Conservation (phyloP, 257 asterid genomes). For the Solanum paucissectum region DNA sequence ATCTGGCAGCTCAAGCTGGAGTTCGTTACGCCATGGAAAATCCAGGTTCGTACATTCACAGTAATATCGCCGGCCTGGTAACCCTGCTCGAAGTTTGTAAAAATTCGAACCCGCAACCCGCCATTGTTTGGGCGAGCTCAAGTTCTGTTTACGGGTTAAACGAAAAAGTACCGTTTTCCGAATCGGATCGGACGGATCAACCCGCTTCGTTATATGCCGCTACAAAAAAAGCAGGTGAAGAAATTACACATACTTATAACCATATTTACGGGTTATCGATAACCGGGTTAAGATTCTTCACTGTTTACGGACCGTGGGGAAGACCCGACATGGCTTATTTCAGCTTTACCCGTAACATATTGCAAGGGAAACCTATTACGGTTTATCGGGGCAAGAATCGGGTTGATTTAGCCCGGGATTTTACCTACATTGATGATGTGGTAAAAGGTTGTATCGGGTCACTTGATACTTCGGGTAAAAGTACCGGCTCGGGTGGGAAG, state of each 20-base stretch:
- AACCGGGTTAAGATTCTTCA: slow-evolving; percentile 68
- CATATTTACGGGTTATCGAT: slow-evolving; percentile 69
- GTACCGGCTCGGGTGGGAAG: slow-evolving; percentile 88
- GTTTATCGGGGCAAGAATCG: slow-evolving; percentile 64
- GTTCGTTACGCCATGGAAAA: slow-evolving; percentile 73
- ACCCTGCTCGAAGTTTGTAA: slow-evolving; percentile 58
- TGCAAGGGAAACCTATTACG: slow-evolving; percentile 57
- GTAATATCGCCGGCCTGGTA: slow-evolving; percentile 75
- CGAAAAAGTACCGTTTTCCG: slow-evolving; percentile 57
- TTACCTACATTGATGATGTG: slow-evolving; percentile 69
- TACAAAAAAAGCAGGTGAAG: slow-evolving; percentile 71
- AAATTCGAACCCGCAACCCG: slow-evolving; percentile 44
- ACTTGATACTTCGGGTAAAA: slow-evolving; percentile 54
- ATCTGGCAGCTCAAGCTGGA: slow-evolving; percentile 84
- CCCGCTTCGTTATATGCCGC: slow-evolving; percentile 85
- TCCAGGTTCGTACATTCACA: slow-evolving; percentile 58
- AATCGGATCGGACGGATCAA: slow-evolving; percentile 60
- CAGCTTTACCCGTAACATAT: slow-evolving; percentile 46
- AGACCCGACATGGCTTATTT: slow-evolving; percentile 88
- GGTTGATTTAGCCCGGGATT: slow-evolving; percentile 69
- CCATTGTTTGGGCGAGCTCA: slow-evolving; percentile 78
- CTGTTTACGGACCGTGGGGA: slow-evolving; percentile 85
- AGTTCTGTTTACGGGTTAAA: slow-evolving; percentile 80
- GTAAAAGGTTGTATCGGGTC: slow-evolving; percentile 71
- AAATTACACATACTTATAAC: slow-evolving; percentile 54